A percentile compares a stretch with the other conserved stretches of the same genome.
Conservation (phyloP, 2,329 filamentous ascomycete species). For the Cladosporium sphaerospermum region DNA sequence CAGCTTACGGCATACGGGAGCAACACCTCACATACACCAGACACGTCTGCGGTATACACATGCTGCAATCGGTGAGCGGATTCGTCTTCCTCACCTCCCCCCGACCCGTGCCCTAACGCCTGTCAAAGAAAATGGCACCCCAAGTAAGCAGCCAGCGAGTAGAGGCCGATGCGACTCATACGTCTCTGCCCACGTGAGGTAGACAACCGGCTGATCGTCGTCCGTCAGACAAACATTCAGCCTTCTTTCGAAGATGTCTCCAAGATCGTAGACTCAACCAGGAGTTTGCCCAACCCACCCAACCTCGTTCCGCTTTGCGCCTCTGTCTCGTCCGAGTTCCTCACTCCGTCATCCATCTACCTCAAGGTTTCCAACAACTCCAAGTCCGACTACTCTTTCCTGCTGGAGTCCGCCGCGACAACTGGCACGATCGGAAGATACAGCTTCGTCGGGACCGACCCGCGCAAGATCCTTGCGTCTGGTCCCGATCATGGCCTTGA, state of each 20-base stretch:
- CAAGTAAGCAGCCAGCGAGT: slow-evolving; percentile 3
- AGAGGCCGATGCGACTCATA: neutral
- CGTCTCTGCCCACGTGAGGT: neutral
- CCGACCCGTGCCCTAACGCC: slow-evolving; percentile 24
- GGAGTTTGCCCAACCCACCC: slow-evolving; percentile 51
- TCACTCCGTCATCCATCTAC: slow-evolving; percentile 93
- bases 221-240: slow-evolving; percentile 41
- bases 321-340: slow-evolving; percentile 82
- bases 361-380: slow-evolving; percentile 73
- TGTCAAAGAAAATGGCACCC: slow-evolving; percentile 12
- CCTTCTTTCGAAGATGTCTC: slow-evolving; percentile 57
- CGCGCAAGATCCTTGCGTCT: slow-evolving; percentile 74
- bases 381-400: slow-evolving; percentile 74
- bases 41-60: slow-evolving; percentile 9
- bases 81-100: slow-evolving; percentile 30
- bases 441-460: slow-evolving; percentile 83
- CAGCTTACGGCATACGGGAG: no score
- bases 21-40: neutral
- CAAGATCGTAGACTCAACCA: slow-evolving; percentile 49
- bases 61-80: slow-evolving; percentile 15
- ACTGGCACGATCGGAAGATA: slow-evolving; percentile 91
- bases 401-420: slow-evolving; percentile 89
- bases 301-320: slow-evolving; percentile 79
- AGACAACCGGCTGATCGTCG: neutral
- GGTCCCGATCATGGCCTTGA: slow-evolving; percentile 81